These are phyloP conservation scores for Pestalotiopsis sp. DNA, from an alignment of 2,329 filamentous ascomycete species.

Conservation along the genomic window DNA sequence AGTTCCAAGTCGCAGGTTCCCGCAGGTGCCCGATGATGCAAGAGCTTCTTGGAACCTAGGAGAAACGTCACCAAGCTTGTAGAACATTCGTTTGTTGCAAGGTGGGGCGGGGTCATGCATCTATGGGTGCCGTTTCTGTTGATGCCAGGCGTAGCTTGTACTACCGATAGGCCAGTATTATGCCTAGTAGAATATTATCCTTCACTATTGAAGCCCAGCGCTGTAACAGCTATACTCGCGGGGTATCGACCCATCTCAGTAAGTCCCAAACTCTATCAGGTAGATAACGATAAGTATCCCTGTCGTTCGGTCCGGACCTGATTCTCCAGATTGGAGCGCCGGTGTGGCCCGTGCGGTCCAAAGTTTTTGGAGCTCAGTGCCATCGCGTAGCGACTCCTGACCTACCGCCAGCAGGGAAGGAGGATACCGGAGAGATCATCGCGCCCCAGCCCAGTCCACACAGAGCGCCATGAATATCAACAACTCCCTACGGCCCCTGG, in stretches of 20 bases:
- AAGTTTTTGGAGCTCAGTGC: constrained; percentile 6
- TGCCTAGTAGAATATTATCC: background rate
- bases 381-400: background rate
- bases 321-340: background rate
- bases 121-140: background rate
- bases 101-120: background rate
- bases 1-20: background rate
- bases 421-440: background rate
- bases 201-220: too few relatives aligned
- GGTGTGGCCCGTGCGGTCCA: constrained; percentile 1
- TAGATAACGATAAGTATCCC: constrained; percentile 8
- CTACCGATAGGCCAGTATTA: background rate
- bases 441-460: background rate
- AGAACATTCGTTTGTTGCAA: background rate
- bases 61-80: background rate
- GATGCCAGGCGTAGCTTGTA: background rate
- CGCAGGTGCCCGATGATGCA: constrained; percentile 12
- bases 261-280: background rate
- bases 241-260: background rate
- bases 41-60: constrained; percentile 1
- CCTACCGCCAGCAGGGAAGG: background rate
- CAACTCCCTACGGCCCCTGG: constrained; percentile 18
- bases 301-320: background rate
- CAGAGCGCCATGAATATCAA: constrained; percentile 38
- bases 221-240: background rate